Conservation (phyloP, 164 flowering plant genomes). For the Magnolia officinalis region DNA sequence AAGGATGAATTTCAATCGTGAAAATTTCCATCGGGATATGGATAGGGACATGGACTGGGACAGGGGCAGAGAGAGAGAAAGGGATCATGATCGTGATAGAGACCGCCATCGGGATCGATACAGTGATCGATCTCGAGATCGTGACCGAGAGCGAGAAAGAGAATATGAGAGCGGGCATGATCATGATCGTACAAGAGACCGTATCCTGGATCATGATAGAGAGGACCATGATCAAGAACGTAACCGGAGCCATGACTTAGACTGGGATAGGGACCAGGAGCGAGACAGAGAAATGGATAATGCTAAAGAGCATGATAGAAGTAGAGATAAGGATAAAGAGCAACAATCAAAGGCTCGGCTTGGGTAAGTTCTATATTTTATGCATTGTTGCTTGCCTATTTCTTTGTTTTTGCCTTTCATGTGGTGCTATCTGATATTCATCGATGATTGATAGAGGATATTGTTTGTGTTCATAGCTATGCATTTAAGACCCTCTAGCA, state of each 20-base stretch:
- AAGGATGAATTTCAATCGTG: conserved; percentile 35
- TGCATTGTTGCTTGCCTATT: conserved; percentile 1
- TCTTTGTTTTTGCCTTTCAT: not conserved
- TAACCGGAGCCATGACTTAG: conserved; percentile 30
- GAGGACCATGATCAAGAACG: conserved; percentile 38
- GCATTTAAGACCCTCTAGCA: not conserved
- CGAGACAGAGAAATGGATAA: conserved; percentile 35
- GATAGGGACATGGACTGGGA: conserved; percentile 48
- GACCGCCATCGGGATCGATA: conserved; percentile 37
- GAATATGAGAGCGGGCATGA: conserved; percentile 42
- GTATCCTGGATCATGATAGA: conserved; percentile 28
- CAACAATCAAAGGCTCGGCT: conserved; percentile 32
- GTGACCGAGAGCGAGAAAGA: conserved; percentile 29
- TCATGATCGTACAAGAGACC: conserved; percentile 44
- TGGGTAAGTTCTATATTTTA: conserved; percentile 31
- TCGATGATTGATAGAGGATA: not conserved
- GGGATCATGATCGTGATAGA: conserved; percentile 44
- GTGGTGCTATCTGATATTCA: not conserved
- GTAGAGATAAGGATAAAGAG: conserved; percentile 36
- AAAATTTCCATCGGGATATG: conserved; percentile 30
- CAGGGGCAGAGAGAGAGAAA: conserved; percentile 32
- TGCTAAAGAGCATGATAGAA: conserved; percentile 29
- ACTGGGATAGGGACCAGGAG: conserved; percentile 34
- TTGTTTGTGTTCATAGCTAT: not conserved
- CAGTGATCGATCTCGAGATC: conserved; percentile 50